Conservation (phyloP, 2,329 filamentous ascomycete genomes). For the Dothidotthia symphoricarpi region DNA sequence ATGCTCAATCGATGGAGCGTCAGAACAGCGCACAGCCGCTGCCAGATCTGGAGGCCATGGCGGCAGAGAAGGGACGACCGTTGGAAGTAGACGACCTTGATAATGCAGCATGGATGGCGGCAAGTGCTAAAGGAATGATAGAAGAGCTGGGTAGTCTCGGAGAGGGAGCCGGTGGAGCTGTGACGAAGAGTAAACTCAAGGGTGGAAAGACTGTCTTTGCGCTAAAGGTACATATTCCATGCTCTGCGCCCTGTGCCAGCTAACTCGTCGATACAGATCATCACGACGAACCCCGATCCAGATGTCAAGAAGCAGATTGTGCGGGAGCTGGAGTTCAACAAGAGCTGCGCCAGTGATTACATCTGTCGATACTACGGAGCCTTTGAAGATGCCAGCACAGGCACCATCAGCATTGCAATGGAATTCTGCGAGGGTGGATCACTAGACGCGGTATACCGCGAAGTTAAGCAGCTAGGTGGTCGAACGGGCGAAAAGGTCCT, state of each 20-base stretch:
- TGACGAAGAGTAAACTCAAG: conserved; percentile 85
- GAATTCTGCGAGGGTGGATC: conserved; percentile 98
- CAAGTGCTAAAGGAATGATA: conserved; percentile 84
- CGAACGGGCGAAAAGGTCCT: conserved; percentile 96
- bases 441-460: conserved; percentile 93
- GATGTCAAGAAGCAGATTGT: conserved; percentile 99
- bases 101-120: conserved; percentile 91
- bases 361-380: conserved; percentile 98
- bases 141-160: conserved; percentile 85
- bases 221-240: conserved; percentile 66
- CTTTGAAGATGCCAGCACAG: conserved; percentile 92
- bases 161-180: conserved; percentile 92
- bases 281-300: conserved; percentile 95
- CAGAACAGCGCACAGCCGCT: conserved; percentile 78
- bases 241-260: background rate
- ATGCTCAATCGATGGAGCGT: conserved; percentile 69
- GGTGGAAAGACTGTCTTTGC: conserved; percentile 94
- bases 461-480: conserved; percentile 92
- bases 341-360: conserved; percentile 90
- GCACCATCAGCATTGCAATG: conserved; percentile 98
- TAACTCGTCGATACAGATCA: conserved; percentile 58
- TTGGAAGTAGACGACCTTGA: conserved; percentile 93
- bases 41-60: conserved; percentile 75
- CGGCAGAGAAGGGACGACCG: conserved; percentile 75
- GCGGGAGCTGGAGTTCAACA: conserved; percentile 95